Base-by-base conservation (phyloP, 768 basidiomycete species). In the Sarcodon aspratus region DNA sequence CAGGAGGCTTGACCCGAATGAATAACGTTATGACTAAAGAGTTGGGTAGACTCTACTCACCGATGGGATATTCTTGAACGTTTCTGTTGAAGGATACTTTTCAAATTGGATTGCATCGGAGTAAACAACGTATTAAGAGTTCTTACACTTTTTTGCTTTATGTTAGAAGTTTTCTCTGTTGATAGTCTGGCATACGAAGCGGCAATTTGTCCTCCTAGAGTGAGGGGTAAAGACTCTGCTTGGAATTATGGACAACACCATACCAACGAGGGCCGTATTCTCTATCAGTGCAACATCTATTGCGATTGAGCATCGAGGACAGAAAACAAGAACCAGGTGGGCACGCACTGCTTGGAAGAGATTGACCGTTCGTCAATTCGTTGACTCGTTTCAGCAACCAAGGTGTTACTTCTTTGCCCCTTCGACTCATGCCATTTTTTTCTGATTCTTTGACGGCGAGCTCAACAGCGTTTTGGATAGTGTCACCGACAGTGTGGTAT, bases 321-420 rank as follows among this genome's bases (percentile, higher is more conserved):
- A 7, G n/a, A 6, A 17, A 15, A 17, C 11, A 21, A 34, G 32
- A 21, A 21, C 3, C 18, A 8, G 27, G 18, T 9, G 50, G 5
- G 3, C 15, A 66, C 84, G 63, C 51, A 85, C 84, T 85, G 58
- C 76, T 82, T 36, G 72, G 67, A 46, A 96, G 66, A 6, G 90
- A 91, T 52, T 70, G 71, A 2, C 91, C 91, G 33, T 74, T 59
- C 0, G 86, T 91, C 44, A 98, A 69, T 61, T 95, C 85, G 12
- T 75, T 74, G 1, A 98, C 82, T 32, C 95, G 80, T 40, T 74
- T 71, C 32, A 99, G 69, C 9, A 99, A 69, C 95, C 95, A 98
- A 7, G 96, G 96, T 1, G 96, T 99, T 6, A 78, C 92, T 51
- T 91, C 87, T 57, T 96, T 97, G 3, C 96, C 96, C 13, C 73